Percentiles rank a stretch among this genome's conserved stretches.
phyloP scores from a whole-genome alignment of 805 yeast species.

The Pichia paraexigua region DNA sequence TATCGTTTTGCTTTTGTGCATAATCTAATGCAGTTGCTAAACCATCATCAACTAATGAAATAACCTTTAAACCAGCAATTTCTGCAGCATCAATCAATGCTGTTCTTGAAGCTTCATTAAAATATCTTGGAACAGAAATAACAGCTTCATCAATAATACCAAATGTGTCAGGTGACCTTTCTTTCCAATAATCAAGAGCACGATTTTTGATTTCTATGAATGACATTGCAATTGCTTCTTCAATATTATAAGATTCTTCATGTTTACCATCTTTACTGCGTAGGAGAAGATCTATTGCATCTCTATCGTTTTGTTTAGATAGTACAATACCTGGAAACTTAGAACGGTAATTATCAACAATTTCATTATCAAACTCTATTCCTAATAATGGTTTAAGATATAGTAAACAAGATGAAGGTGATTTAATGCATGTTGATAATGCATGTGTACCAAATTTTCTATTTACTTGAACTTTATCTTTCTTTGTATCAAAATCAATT shows the following conservation, averaged over 20 bases:
- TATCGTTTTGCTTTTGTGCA: conserved; percentile 43
- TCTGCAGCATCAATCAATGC: conserved; percentile 68
- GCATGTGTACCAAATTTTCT: conserved; percentile 77
- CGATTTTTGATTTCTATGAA: conserved; percentile 56
- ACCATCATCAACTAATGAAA: conserved; percentile 80
- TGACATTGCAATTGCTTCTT: conserved; percentile 82
- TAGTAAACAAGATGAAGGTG: conserved; percentile 61
- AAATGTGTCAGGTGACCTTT: conserved; percentile 41
- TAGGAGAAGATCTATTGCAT: conserved; percentile 44
- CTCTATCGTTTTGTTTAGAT: conserved; percentile 32
- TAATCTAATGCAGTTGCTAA: conserved; percentile 84
- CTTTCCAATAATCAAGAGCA: conserved; percentile 54
- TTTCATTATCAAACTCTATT: conserved; percentile 38
- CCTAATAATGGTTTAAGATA: conserved; percentile 72
- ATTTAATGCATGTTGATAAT: conserved; percentile 57
- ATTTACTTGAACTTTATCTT: conserved; percentile 42
- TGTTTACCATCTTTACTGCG: conserved; percentile 26
- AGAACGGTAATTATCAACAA: conserved; percentile 37
- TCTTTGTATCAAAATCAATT: conserved; percentile 23
- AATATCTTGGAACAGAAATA: conserved; percentile 70
- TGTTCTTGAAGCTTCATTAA: conserved; percentile 53
- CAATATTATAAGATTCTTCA: conserved; percentile 37
- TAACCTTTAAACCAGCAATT: conserved; percentile 56
- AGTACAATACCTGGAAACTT: conserved; percentile 57
- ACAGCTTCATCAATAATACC: conserved; percentile 56